Evolutionary conservation across 2,329 filamentous ascomycete genomes (phyloP).

Genomic region (Trichoderma atrobrunneum): DNA sequence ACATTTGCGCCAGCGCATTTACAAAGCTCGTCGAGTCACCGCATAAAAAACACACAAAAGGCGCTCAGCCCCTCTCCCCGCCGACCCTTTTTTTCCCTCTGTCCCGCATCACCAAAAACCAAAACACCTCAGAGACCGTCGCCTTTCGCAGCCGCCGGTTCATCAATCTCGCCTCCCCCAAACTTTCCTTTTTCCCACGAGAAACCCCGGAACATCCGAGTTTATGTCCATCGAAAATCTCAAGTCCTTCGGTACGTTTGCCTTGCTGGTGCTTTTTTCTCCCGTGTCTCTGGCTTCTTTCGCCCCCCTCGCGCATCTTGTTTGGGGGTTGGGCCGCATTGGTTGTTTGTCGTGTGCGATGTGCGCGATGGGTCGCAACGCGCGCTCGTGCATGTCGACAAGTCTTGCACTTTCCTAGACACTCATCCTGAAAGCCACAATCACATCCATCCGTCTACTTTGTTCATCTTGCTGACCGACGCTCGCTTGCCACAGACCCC

Average conservation of each 20-base stretch:
- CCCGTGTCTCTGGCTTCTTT: neutral
- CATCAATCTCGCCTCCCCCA: slow-evolving; percentile 42
- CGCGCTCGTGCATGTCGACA: neutral
- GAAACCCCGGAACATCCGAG: slow-evolving; percentile 66
- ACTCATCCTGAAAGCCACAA: neutral
- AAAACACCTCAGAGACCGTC: slow-evolving; percentile 27
- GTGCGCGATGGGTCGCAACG: neutral
- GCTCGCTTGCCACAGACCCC: slow-evolving; percentile 66
- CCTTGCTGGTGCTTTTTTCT: neutral
- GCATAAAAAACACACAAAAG: neutral
- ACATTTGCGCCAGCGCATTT: neutral
- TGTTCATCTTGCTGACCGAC: neutral
- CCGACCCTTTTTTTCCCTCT: neutral
- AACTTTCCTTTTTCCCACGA: slow-evolving; percentile 55
- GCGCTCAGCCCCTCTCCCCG: neutral
- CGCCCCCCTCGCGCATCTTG: neutral
- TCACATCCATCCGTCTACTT: neutral
- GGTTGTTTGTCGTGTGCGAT: neutral
- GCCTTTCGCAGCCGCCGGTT: slow-evolving; percentile 47
- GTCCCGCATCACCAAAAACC: neutral
- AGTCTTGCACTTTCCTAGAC: neutral
- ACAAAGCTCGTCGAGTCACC: neutral
- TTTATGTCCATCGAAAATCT: slow-evolving; percentile 99
- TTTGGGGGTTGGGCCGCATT: neutral
- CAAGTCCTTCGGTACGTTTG: slow-evolving; percentile 81